Evolutionary conservation across 106 monocot genomes (phyloP), one percentile per base, ranked within the genome.

Genomic region (Platanthera guangdongensis): DNA sequence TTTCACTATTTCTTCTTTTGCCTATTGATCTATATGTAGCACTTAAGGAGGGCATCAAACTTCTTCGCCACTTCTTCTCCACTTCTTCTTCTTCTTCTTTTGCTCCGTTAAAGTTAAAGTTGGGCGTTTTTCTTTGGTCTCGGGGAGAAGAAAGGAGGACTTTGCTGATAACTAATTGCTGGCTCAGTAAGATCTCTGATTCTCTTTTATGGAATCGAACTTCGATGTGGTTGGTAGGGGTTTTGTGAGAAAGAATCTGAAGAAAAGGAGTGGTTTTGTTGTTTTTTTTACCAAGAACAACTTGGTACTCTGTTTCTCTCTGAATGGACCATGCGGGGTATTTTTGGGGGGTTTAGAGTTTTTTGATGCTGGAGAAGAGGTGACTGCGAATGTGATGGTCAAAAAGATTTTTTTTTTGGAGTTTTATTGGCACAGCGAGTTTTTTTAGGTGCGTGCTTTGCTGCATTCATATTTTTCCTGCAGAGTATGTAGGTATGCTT

Each of bases 11-110:
- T 13, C 12, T 11, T 11, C 18, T 14, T 67, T 30, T 25, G 30
- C 67, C 67, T 67, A 67, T 25, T 9, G 32, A 13, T 11, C 67
- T 67, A 67, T 67, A 67, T 30, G 67, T 67, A 67, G 67, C 13
- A 30, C 67, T 32, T 6, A 16, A 67, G 16, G 32, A 39, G 59
- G 67, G 10, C 5, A 39, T 39, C 32, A 39, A 6, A 19, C 4
- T 21, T 9, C 21, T 21, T 8, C 19, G 6, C 21, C 19, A 60
- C 19, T 21, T 8, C 59, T 60, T 55, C 15, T 55, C 2, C 59
- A 6, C n/a, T 19, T 59, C n/a, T n/a, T 19, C 5, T 6, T 4
- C 5, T n/a, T 21, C 18, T 6, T 59, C n/a, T 11, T 21, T 55
- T 3, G n/a, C 39, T 39, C 39, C 39, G 25, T 25, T 25, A 25